Percentiles rank a stretch among this genome's conserved stretches.
Evolutionary conservation across 331 rosid genomes (phyloP).

Genomic region (Stylosanthes scabra): DNA sequence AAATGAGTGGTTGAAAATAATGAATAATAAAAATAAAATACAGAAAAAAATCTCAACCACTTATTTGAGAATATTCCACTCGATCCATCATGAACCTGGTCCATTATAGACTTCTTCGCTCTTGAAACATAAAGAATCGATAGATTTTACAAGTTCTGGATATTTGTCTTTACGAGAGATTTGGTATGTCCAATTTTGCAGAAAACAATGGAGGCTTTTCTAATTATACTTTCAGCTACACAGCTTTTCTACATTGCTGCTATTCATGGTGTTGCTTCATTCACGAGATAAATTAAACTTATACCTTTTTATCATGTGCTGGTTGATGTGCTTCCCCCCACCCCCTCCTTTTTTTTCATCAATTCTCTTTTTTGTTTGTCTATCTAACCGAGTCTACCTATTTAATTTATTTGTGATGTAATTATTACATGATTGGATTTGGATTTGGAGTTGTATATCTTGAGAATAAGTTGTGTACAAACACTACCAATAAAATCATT

Average conservation of each 20-base stretch:
- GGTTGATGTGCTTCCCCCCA: slow-evolving; percentile 42
- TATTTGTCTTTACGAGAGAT: neutral
- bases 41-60: no score
- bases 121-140: neutral
- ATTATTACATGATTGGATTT: slow-evolving; percentile 49
- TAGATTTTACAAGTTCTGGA: neutral
- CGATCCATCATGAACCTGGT: no score
- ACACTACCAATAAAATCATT: neutral
- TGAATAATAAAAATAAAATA: no score
- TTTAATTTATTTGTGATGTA: slow-evolving; percentile 46
- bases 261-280: slow-evolving; percentile 55
- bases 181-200: slow-evolving; percentile 46
- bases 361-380: neutral
- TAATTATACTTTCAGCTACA: slow-evolving; percentile 87
- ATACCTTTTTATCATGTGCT: slow-evolving; percentile 26
- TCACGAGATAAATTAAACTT: slow-evolving; percentile 44
- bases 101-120: no score
- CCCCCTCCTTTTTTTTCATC: no score
- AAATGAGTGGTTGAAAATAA: no score
- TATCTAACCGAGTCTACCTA: neutral
- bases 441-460: slow-evolving; percentile 45
- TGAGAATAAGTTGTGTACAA: slow-evolving; percentile 32
- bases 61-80: no score
- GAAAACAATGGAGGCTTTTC: slow-evolving; percentile 95
- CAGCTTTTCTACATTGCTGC: slow-evolving; percentile 83